Percentiles rank a stretch among this genome's conserved stretches.
Evolutionary conservation across 306 rosid genomes (phyloP).

Genomic region (Calophaca sinica): DNA sequence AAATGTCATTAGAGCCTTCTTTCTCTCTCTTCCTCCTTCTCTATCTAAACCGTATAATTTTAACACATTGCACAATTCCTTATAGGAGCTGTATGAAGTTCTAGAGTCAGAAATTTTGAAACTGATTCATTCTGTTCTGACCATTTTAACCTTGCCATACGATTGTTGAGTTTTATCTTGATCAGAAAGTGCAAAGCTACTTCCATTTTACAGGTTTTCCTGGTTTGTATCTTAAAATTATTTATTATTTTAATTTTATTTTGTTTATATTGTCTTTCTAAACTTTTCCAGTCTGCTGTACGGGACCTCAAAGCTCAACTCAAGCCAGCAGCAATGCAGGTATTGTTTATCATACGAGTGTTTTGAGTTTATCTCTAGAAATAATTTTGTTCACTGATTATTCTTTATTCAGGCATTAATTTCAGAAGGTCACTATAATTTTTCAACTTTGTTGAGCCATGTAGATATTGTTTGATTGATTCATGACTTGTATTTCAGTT

Average conservation of each 20-base stretch:
- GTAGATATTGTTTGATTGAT: conserved; percentile 14
- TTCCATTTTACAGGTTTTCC: conserved; percentile 15
- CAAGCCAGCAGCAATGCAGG: conserved; percentile 98
- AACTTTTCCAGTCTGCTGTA: conserved; percentile 77
- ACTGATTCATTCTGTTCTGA: conserved; percentile 37
- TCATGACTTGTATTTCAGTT: conserved; percentile 23
- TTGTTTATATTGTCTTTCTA: conserved; percentile 27
- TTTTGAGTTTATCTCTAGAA: conserved; percentile 15
- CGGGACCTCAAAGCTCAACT: conserved; percentile 87
- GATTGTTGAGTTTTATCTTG: conserved; percentile 11
- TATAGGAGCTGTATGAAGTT: neutral
- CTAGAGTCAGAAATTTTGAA: conserved; percentile 19
- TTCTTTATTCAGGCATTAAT: conserved; percentile 28
- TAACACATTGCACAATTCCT: neutral
- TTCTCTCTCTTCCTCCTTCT: neutral
- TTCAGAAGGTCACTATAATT: conserved; percentile 5
- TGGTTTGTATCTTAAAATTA: conserved; percentile 9
- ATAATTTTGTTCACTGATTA: neutral
- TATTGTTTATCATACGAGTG: conserved; percentile 39
- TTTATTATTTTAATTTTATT: neutral
- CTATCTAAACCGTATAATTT: neutral
- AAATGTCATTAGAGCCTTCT: neutral
- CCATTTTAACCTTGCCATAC: conserved; percentile 24
- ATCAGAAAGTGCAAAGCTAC: conserved; percentile 15
- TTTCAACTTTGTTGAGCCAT: conserved; percentile 36